phyloP scores from a whole-genome alignment of 441 rosid genomes.

The Pelargonium citronellum region DNA sequence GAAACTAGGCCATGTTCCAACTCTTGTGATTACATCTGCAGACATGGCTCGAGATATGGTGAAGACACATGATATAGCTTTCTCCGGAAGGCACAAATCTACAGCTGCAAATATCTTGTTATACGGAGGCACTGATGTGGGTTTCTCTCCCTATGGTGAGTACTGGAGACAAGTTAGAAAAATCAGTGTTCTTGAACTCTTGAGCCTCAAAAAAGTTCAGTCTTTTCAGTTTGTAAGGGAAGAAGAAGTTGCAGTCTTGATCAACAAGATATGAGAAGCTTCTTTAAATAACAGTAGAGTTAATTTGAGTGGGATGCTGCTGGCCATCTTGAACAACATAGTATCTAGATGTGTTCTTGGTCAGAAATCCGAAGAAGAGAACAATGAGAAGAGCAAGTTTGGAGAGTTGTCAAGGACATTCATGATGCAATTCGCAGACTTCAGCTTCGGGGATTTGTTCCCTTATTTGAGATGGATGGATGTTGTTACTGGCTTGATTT shows the following conservation, averaged over 20 bases:
- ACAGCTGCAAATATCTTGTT: slow-evolving; percentile 17
- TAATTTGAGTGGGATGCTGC: slow-evolving; percentile 22
- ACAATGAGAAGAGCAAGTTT: slow-evolving; percentile 11
- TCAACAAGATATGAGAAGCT: slow-evolving; percentile 9
- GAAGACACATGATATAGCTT: slow-evolving; percentile 25
- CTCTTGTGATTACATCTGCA: slow-evolving; percentile 31
- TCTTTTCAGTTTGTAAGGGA: slow-evolving; percentile 26
- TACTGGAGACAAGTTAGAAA: slow-evolving; percentile 29
- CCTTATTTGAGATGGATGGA: slow-evolving; percentile 32
- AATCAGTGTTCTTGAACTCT: slow-evolving; percentile 24
- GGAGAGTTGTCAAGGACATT: slow-evolving; percentile 26
- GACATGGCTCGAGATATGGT: slow-evolving; percentile 28
- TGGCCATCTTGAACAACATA: slow-evolving; percentile 14
- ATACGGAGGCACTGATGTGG: slow-evolving; percentile 20
- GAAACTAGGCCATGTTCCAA: slow-evolving; percentile 23
- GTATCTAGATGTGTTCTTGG: slow-evolving; percentile 21
- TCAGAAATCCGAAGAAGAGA: slow-evolving; percentile 17
- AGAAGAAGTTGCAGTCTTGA: slow-evolving; percentile 21
- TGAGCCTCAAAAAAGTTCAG: slow-evolving; percentile 26
- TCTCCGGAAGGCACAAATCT: slow-evolving; percentile 25
- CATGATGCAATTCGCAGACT: slow-evolving; percentile 12
- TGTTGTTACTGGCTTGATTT: slow-evolving; percentile 20
- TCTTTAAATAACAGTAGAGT: background rate
- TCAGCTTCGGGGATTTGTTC: slow-evolving; percentile 31
- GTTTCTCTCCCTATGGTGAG: slow-evolving; percentile 27